These are phyloP conservation scores for Sequoia sempervirens DNA, from an alignment of 75 land plant genomes.

Conservation along the genomic window DNA sequence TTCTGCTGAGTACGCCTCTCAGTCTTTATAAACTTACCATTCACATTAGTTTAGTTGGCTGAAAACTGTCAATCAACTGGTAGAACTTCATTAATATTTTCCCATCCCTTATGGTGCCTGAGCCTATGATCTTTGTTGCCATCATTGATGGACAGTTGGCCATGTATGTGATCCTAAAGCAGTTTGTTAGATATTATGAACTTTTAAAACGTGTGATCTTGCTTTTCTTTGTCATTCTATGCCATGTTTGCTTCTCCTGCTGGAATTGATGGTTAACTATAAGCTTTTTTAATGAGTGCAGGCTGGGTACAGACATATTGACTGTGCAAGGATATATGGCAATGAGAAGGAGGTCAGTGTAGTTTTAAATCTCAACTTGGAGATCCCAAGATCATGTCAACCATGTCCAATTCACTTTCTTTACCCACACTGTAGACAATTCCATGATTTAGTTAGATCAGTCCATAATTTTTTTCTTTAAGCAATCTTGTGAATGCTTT, in stretches of 20 bases:
- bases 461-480: background rate
- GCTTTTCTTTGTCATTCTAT: background rate
- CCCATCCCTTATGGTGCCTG: background rate
- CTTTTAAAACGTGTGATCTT: background rate
- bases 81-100: background rate
- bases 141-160: background rate
- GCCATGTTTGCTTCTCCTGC: background rate
- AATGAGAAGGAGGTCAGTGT: conserved; percentile 54
- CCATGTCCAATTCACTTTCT: conserved; percentile 1
- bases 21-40: background rate
- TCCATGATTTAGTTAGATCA: background rate
- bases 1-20: background rate
- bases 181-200: background rate
- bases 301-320: conserved; percentile 70
- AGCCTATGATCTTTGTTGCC: background rate
- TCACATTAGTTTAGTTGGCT: background rate
- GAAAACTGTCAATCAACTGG: background rate
- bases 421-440: background rate
- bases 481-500: background rate
- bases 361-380: background rate
- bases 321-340: conserved; percentile 44
- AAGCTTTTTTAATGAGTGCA: conserved; percentile 1
- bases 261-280: background rate
- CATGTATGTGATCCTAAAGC: background rate
- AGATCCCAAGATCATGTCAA: background rate